Percentiles rank a stretch among this genome's conserved stretches.
These are phyloP conservation scores for Hypoxylon lienhwacheense DNA, from an alignment of 495 filamentous ascomycete species.

Conservation along the genomic window DNA sequence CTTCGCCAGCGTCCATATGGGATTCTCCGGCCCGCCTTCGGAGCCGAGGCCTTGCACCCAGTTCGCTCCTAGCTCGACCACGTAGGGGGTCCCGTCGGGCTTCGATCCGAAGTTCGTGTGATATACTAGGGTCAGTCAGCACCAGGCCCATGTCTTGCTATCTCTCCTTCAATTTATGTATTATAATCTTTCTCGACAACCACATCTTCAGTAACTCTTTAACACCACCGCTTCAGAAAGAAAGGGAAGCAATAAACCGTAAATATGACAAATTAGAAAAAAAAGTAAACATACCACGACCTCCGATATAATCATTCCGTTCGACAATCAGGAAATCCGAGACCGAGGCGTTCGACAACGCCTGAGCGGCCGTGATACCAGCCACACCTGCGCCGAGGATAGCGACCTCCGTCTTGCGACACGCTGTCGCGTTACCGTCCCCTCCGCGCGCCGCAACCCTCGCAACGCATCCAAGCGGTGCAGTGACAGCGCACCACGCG, in stretches of 20 bases:
- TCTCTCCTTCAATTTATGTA: too few relatives aligned
- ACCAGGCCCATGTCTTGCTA: not conserved
- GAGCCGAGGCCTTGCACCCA: slow-evolving; percentile 73
- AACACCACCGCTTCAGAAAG: not conserved
- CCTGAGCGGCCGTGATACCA: slow-evolving; percentile 73
- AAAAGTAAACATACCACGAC: slow-evolving; percentile 43
- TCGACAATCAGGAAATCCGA: slow-evolving; percentile 73
- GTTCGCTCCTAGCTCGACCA: slow-evolving; percentile 69
- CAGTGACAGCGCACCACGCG: slow-evolving; percentile 21
- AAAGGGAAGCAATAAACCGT: not conserved
- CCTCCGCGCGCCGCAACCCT: not conserved
- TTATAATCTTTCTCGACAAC: too few relatives aligned
- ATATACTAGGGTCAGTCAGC: slow-evolving; percentile 16
- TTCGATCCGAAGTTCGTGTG: slow-evolving; percentile 61
- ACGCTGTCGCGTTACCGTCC: slow-evolving; percentile 12
- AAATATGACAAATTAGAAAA: slow-evolving; percentile 38
- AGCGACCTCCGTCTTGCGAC: slow-evolving; percentile 48
- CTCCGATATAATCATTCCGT: slow-evolving; percentile 64
- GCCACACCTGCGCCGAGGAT: slow-evolving; percentile 62
- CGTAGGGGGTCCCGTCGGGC: slow-evolving; percentile 56
- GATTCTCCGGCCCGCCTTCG: slow-evolving; percentile 62
- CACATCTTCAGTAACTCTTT: not conserved
- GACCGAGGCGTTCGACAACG: slow-evolving; percentile 63
- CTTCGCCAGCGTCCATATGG: slow-evolving; percentile 68
- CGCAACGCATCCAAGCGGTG: slow-evolving; percentile 11